These are phyloP conservation scores for Coemansia sp. DNA, from an alignment of 192 early-diverging fungal species.

Conservation along the genomic window DNA sequence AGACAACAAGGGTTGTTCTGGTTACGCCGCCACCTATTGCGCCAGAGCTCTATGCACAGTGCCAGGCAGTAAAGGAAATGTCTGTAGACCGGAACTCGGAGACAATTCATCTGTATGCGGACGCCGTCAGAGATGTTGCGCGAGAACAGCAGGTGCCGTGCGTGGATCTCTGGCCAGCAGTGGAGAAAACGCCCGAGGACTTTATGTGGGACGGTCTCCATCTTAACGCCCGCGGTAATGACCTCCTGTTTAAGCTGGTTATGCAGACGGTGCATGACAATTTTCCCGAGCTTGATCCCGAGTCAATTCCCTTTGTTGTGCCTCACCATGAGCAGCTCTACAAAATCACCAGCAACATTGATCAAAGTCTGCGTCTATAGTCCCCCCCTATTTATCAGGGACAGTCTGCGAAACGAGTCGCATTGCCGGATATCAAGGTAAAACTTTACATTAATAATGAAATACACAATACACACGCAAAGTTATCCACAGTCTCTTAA, in stretches of 20 bases:
- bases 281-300: slow-evolving; percentile 31
- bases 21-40: slow-evolving; percentile 42
- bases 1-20: slow-evolving; percentile 18
- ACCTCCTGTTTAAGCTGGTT: slow-evolving; percentile 28
- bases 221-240: slow-evolving; percentile 41
- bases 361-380: neutral
- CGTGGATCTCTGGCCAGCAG: slow-evolving; percentile 44
- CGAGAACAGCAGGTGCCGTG: slow-evolving; percentile 10
- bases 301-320: slow-evolving; percentile 19
- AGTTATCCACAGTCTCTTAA: too few relatives aligned
- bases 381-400: neutral
- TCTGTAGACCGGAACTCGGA: slow-evolving; percentile 12
- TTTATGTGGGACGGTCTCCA: slow-evolving; percentile 40
- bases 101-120: slow-evolving; percentile 13
- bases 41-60: slow-evolving; percentile 6
- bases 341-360: neutral
- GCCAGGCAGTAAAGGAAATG: neutral
- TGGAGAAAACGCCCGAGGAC: slow-evolving; percentile 14
- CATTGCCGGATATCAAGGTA: too few relatives aligned
- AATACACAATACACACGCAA: too few relatives aligned
- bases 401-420: too few relatives aligned
- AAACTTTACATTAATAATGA: too few relatives aligned
- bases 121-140: slow-evolving; percentile 16
- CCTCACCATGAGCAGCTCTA: slow-evolving; percentile 12
- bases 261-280: slow-evolving; percentile 6